Conservation (phyloP, 2,329 filamentous ascomycete species). For the Ophiocordyceps unilateralis region DNA sequence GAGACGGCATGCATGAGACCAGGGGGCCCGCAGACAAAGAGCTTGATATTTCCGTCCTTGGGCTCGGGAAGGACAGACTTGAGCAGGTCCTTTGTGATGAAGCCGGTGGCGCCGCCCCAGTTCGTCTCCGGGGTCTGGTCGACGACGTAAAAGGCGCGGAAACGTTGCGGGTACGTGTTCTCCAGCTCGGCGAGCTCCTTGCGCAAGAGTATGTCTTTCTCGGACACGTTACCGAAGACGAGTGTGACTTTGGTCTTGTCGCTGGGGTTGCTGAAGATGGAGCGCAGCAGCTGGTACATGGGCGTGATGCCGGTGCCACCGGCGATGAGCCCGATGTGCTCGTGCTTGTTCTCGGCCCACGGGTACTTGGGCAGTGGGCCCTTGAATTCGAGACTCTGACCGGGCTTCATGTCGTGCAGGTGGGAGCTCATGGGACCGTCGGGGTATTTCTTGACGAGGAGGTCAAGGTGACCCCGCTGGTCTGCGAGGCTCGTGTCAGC, state of each 20-base stretch:
- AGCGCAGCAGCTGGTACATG: conserved; percentile 86
- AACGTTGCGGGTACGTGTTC: conserved; percentile 88
- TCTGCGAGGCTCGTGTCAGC: conserved; percentile 26
- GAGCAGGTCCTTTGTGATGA: conserved; percentile 76
- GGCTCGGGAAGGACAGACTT: conserved; percentile 92
- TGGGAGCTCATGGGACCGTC: conserved; percentile 83
- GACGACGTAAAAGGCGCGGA: conserved; percentile 87
- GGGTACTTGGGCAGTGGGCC: conserved; percentile 88
- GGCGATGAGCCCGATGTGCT: conserved; percentile 74
- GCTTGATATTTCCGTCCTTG: conserved; percentile 75
- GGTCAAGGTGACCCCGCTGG: conserved; percentile 63
- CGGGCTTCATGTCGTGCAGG: conserved; percentile 65
- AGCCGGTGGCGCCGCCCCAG: conserved; percentile 53
- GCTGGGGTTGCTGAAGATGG: conserved; percentile 88
- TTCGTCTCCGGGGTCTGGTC: conserved; percentile 71
- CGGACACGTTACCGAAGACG: conserved; percentile 75
- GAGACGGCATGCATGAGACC: conserved; percentile 87
- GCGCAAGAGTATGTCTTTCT: conserved; percentile 86
- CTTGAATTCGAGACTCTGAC: conserved; percentile 79
- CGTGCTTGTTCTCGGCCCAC: conserved; percentile 83
- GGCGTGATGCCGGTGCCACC: conserved; percentile 94
- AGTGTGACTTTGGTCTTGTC: conserved; percentile 98
- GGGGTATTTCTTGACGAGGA: conserved; percentile 84
- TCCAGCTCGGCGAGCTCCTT: conserved; percentile 72
- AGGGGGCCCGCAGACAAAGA: conserved; percentile 91